phyloP scores from a whole-genome alignment of 2,329 filamentous ascomycete genomes.

The Alternaria arbusti region DNA sequence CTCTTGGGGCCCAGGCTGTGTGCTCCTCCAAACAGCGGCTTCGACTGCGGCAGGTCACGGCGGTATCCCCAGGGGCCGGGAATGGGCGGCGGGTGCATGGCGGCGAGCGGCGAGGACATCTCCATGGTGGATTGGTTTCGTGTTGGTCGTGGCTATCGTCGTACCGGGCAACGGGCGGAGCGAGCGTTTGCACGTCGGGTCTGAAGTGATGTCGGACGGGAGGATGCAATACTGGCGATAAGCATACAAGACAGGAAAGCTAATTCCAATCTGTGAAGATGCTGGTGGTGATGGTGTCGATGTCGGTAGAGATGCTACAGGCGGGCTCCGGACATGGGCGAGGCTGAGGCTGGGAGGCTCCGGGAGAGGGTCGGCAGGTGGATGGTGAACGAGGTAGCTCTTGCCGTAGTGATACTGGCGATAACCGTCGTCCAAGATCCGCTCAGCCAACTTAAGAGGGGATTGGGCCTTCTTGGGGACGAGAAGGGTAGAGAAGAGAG shows the following conservation, averaged over 20 bases:
- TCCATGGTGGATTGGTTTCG: constrained; percentile 67
- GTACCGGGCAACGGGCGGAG: constrained; percentile 56
- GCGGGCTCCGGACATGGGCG: constrained; percentile 31
- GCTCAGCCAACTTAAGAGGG: constrained; percentile 27
- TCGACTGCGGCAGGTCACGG: constrained; percentile 61
- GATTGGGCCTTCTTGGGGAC: constrained; percentile 47
- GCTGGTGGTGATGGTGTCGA: constrained; percentile 37
- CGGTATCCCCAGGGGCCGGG: constrained; percentile 69
- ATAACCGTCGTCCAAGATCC: constrained; percentile 32
- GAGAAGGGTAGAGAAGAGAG: constrained; percentile 47
- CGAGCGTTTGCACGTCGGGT: constrained; percentile 29
- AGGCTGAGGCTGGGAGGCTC: background rate
- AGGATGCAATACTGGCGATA: constrained; percentile 32
- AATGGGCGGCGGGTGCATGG: constrained; percentile 78
- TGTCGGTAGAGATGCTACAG: constrained; percentile 16
- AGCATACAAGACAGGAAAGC: constrained; percentile 49
- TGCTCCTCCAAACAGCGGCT: constrained; percentile 58
- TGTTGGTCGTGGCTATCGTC: constrained; percentile 56
- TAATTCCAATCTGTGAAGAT: constrained; percentile 51
- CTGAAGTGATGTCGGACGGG: constrained; percentile 26
- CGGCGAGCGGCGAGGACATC: constrained; percentile 90
- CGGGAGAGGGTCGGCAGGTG: constrained; percentile 16
- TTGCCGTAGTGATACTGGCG: constrained; percentile 22
- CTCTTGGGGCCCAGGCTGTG: constrained; percentile 66
- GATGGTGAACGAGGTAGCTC: constrained; percentile 35